Evolutionary conservation across 495 filamentous ascomycete species (phyloP), one percentile per base, ranked within the genome.

Genomic region (Trichoderma erinaceum): DNA sequence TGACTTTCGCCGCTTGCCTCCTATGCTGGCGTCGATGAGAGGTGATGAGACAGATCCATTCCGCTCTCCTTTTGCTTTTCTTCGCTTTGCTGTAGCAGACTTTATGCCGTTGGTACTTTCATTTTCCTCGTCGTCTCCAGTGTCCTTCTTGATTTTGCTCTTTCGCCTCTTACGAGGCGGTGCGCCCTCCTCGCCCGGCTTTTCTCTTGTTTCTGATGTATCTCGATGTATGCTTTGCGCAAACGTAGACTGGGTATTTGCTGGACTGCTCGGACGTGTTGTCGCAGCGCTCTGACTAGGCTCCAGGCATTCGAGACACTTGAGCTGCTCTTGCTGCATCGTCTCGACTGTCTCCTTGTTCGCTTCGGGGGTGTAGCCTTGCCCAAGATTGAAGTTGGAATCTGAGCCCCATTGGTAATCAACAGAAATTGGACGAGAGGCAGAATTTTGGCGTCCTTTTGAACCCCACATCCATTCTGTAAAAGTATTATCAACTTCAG

Each of bases 321-420:
- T 76, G n/a, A 88, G 70, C 23, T 87, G 77, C 27, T 83, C 79
- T 52, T 81, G 79, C 35, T 81, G 82, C 32, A 85, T 76, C 23
- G 84, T 79, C 67, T 87, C 84, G 46, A 79, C 81, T n/a, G 85
- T 83, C 16, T 86, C 83, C 66, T 84, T 80, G 38, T 82, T 79
- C 4, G 83, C 78, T 3, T 77, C 79, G 10, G 85, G 80, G 18
- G 85, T 75, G 71, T 86, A 91, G 21, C 81, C 82, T 70, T 85
- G 82, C 13, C 79, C 77, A 70, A 71, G 73, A 48, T 79, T 81
- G 69, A 92, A 92, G 65, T 79, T 82, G 6, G 80, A 72, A 76
- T 92, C 89, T 0, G 89, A 89, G 23, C 89, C 89, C 82, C 85
- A 92, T 21, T 84, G 85, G 32, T 89, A 73, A 35, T 82, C 43